Evolutionary conservation across 2,329 filamentous ascomycete species (phyloP), one percentile per base, ranked within the genome.

Genomic region (Fusarium devonianum): DNA sequence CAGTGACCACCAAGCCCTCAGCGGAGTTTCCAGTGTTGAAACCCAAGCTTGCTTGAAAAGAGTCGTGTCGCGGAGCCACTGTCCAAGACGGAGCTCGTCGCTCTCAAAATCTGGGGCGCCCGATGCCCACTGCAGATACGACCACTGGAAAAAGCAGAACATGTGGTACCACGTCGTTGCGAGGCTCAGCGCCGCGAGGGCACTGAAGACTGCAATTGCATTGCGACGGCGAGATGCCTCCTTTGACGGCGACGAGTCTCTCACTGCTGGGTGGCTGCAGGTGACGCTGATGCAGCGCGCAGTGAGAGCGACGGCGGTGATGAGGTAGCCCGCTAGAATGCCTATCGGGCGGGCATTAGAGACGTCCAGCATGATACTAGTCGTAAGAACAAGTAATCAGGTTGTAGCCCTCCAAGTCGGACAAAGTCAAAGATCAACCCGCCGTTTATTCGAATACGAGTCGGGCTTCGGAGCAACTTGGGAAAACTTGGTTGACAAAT

Each of bases 21-120:
- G 42, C 0, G 49, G 48, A 11, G 55, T 63, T 33, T 64, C 58
- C 3, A 66, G 38, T 5, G 59, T 60, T 9, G 63, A 59, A 4
- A 50, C 62, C 66, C 64, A 67, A 0, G 65, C 64, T 53, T 65
- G 60, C 45, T 56, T 53, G 34, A 68, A 67, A 3, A 66, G 56
- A 16, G 49, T 49, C 12, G 66, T 67, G 12, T 67, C 64, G 4
- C 53, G 58, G 7, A 67, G 56, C 65, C 65, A 68, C 16, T 51
- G 42, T 3, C 62, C 62, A 3, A 66, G 42, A 11, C 55, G 35
- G 35, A 65, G 41, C 5, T 21, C 38, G 4, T 23, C 14, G 2
- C 30, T 11, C n/a, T 33, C 38, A 23, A 34, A 14, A 23, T 19
- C 12, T 11, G 3, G 21, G 13, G 17, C 7, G 13, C 8, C 13